phyloP scores from a whole-genome alignment of 495 filamentous ascomycete genomes.

The Xylaria longipes region DNA sequence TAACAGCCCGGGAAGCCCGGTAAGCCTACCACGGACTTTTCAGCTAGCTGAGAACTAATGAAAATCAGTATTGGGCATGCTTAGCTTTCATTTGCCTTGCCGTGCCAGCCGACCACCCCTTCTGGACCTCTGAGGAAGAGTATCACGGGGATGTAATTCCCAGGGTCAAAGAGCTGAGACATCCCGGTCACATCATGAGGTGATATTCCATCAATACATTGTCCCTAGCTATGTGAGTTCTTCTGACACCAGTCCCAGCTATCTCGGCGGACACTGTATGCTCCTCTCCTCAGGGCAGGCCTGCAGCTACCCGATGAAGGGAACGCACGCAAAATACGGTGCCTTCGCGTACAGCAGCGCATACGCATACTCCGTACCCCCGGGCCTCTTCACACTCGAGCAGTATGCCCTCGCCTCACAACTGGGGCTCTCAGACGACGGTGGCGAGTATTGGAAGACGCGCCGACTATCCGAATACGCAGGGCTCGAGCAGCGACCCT shows the following conservation, averaged over 20 bases:
- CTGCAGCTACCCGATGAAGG: constrained; percentile 80
- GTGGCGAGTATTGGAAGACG: constrained; percentile 80
- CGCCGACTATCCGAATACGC: constrained; percentile 65
- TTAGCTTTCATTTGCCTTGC: constrained; percentile 76
- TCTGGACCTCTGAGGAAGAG: constrained; percentile 73
- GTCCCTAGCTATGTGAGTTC: neutral
- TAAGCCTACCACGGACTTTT: constrained; percentile 28
- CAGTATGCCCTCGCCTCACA: constrained; percentile 77
- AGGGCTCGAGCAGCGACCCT: constrained; percentile 57
- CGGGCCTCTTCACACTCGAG: constrained; percentile 75
- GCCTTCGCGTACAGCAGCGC: constrained; percentile 76
- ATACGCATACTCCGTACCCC: constrained; percentile 78
- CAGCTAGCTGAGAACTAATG: constrained; percentile 2
- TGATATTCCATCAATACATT: constrained; percentile 27
- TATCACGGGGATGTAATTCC: constrained; percentile 63
- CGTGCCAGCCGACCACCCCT: constrained; percentile 70
- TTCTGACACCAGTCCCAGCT: constrained; percentile 30
- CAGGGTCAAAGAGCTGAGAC: constrained; percentile 60
- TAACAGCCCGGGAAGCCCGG: constrained; percentile 69
- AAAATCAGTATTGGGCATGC: constrained; percentile 73
- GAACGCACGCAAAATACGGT: constrained; percentile 82
- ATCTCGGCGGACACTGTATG: constrained; percentile 71
- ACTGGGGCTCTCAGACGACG: constrained; percentile 78
- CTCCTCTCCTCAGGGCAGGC: constrained; percentile 76
- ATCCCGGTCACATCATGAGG: constrained; percentile 73